phyloP scores from a whole-genome alignment of 129 eudicot genomes.

The Glebionis coronaria region DNA sequence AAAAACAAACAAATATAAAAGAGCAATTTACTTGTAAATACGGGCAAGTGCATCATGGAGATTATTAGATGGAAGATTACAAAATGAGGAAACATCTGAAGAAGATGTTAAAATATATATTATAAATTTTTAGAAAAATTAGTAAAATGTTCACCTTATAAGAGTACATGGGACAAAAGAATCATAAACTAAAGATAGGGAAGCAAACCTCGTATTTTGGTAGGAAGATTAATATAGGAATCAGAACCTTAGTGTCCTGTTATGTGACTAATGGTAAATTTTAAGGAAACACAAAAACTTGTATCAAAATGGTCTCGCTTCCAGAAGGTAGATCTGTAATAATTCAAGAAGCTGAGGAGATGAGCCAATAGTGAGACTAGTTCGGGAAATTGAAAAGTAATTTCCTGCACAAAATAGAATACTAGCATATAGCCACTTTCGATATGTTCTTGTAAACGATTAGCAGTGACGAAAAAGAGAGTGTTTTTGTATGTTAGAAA shows the following conservation, averaged over 20 bases:
- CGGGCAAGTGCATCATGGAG: conserved; percentile 79
- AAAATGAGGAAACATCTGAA: conserved; percentile 64
- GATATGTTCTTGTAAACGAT: conserved; percentile 58
- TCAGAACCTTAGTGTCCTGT: conserved; percentile 83
- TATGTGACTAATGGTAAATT: conserved; percentile 11
- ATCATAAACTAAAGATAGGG: conserved; percentile 5
- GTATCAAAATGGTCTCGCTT: conserved; percentile 67
- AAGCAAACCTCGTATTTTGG: conserved; percentile 77
- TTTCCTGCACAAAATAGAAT: conserved; percentile 52
- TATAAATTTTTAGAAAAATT: conserved; percentile 4
- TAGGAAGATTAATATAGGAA: conserved; percentile 67
- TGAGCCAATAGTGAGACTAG: too few species aligned
- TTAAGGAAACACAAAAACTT: conserved; percentile 38
- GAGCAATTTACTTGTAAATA: conserved; percentile 57
- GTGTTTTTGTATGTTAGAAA: conserved; percentile 66
- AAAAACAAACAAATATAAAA: not conserved
- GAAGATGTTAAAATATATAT: conserved; percentile 48
- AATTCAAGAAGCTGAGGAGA: too few species aligned
- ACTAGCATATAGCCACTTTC: conserved; percentile 40
- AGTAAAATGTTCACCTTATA: not conserved
- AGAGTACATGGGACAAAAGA: conserved; percentile 8
- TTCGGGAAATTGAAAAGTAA: conserved; percentile 73
- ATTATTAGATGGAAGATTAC: conserved; percentile 73
- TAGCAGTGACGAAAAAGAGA: conserved; percentile 81
- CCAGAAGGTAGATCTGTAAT: too few species aligned